Evolutionary conservation across 2,329 filamentous ascomycete genomes (phyloP).

Genomic region (Harringtonia aguacate): DNA sequence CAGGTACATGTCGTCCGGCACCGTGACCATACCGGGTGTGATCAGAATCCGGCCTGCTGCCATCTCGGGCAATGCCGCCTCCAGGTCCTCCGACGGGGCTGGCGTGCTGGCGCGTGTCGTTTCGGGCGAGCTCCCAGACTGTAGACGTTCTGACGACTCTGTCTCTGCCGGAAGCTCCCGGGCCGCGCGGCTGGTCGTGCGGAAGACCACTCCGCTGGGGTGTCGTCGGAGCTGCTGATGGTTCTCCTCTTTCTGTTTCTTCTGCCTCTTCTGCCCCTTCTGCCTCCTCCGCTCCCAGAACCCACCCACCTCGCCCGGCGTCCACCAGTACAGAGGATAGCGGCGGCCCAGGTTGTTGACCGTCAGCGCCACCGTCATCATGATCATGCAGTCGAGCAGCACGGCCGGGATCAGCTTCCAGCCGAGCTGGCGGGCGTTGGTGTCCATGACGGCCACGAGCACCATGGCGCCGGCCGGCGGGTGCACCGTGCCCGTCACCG

Average conservation of each 20-base stretch:
- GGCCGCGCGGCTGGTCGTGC: too few species aligned
- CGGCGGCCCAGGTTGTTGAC: constrained; percentile 59
- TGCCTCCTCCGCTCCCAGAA: constrained; percentile 6
- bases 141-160: too few species aligned
- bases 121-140: too few species aligned
- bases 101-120: too few species aligned
- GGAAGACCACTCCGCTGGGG: too few species aligned
- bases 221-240: background rate
- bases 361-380: constrained; percentile 51
- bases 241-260: background rate
- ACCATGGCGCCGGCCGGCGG: constrained; percentile 68
- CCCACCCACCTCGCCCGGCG: constrained; percentile 26
- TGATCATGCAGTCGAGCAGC: constrained; percentile 46
- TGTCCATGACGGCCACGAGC: constrained; percentile 53
- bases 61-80: too few species aligned
- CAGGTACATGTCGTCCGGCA: too few species aligned
- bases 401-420: constrained; percentile 59
- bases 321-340: constrained; percentile 65
- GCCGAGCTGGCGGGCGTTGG: constrained; percentile 43
- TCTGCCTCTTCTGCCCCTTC: background rate
- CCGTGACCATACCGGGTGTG: too few species aligned
- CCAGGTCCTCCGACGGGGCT: too few species aligned
- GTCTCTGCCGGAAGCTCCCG: too few species aligned
- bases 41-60: too few species aligned
- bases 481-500: constrained; percentile 59